Base-by-base conservation (phyloP, 768 basidiomycete genomes). In the Boletus sp. region DNA sequence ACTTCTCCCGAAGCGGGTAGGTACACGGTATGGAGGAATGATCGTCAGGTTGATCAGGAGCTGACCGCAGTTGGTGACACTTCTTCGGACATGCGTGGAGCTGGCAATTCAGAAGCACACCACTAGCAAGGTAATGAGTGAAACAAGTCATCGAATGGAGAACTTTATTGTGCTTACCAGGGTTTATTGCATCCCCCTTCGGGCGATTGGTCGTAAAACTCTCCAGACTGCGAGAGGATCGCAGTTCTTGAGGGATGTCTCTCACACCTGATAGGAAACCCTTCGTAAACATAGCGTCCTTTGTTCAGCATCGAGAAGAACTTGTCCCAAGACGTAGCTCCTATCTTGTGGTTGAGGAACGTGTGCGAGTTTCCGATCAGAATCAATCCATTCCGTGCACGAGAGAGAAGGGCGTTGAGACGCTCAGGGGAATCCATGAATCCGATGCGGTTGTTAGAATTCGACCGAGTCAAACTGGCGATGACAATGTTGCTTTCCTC, bases 401-500 rank as follows among this genome's bases (percentile, higher is more conserved):
- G 82, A 0, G 87, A 89, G 12, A 90, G 75, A 2, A 89, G 73
- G n/a, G 89, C 87, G 50, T 87, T 90, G 24, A 89, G 70, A 32
- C 88, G 82, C 68, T 90, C 86, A 0, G 85, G 82, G 1, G 87
- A 78, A 40, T 66, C 74, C 87, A 90, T 87, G 70, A 89, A 89
- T 0, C 88, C 88, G 28, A 89, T 90, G 59, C 78, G 80, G 50
- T 78, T 67, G 0, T 71, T 59, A 0, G 71, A 12, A 57, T 89
- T 89, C 64, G 86, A 87, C 40, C 87, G 70, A 0, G 84, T 86
- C 24, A 90, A 67, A 14, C 80, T 83, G 17, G 77, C 76, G 24
- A 90, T 76, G 41, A 90, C 84, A 39, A 90, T 83, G 32, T 89
- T 78, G 40, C 84, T 83, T 66, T 89, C 87, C 62, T 90, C 88